A percentile compares a stretch with the other conserved stretches of the same genome.
phyloP scores from a whole-genome alignment of 768 basidiomycete genomes.

The Lactarius hatsudake region DNA sequence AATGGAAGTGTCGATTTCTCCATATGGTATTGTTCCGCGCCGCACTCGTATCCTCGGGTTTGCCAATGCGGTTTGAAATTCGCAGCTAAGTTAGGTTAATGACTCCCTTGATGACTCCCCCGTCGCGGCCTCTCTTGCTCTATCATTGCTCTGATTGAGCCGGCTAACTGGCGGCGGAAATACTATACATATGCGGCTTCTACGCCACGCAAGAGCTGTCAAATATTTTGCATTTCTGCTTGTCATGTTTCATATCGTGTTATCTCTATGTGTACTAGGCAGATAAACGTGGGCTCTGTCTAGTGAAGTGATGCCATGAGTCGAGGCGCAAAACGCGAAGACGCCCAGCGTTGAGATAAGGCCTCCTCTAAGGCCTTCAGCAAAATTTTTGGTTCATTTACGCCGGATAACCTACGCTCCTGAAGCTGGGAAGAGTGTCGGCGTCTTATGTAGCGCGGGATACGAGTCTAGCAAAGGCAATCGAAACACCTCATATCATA shows the following conservation, averaged over 20 bases:
- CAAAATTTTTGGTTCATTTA: background rate
- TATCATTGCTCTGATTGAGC: background rate
- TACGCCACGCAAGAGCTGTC: too few relatives aligned
- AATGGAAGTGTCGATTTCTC: too few relatives aligned
- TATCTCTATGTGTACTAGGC: background rate
- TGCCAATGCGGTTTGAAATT: background rate
- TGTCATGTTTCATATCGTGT: background rate
- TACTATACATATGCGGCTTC: background rate
- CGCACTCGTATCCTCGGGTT: background rate
- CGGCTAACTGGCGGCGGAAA: too few relatives aligned
- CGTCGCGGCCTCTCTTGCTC: background rate
- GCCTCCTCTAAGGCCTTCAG: background rate
- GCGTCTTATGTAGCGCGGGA: background rate
- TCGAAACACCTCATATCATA: background rate
- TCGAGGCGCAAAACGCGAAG: background rate
- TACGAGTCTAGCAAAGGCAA: background rate
- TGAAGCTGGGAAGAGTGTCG: background rate
- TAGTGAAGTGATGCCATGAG: background rate
- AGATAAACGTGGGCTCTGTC: background rate
- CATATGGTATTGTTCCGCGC: background rate
- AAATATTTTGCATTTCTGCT: too few relatives aligned
- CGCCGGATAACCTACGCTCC: background rate
- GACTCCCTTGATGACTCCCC: background rate
- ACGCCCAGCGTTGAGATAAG: background rate
- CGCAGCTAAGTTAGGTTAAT: background rate